Conservation (phyloP, 768 basidiomycete genomes). For the Boletus coccyginus region DNA sequence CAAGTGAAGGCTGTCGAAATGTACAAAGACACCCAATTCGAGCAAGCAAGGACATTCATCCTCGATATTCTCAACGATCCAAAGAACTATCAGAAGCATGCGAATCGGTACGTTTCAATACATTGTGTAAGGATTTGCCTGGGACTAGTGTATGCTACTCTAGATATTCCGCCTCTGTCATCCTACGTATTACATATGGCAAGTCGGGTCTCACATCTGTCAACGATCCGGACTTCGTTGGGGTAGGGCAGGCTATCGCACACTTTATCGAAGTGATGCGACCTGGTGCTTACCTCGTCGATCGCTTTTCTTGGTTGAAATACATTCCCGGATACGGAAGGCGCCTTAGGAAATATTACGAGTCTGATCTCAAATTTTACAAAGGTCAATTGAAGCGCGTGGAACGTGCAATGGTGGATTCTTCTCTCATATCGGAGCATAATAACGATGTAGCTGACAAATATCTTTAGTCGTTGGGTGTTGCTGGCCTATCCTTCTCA, state of each 20-base stretch:
- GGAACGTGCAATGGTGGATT: slow-evolving; percentile 39
- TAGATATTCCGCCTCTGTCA: slow-evolving; percentile 29
- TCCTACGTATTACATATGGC: slow-evolving; percentile 28
- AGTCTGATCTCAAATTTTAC: slow-evolving; percentile 51
- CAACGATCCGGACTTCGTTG: slow-evolving; percentile 24
- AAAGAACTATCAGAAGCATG: slow-evolving; percentile 37
- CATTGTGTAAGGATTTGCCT: not conserved
- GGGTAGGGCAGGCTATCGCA: slow-evolving; percentile 13
- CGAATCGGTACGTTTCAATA: slow-evolving; percentile 43
- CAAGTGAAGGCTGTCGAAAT: slow-evolving; percentile 44
- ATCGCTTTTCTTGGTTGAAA: slow-evolving; percentile 33
- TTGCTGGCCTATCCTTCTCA: slow-evolving; percentile 40
- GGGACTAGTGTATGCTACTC: not conserved
- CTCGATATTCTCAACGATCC: slow-evolving; percentile 34
- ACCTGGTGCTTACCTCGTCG: slow-evolving; percentile 35
- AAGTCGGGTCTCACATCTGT: slow-evolving; percentile 14
- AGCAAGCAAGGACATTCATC: slow-evolving; percentile 24
- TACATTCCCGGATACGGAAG: slow-evolving; percentile 59
- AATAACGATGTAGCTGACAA: not conserved
- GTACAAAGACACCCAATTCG: slow-evolving; percentile 45
- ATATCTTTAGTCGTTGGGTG: slow-evolving; percentile 7
- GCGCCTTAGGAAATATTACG: slow-evolving; percentile 49
- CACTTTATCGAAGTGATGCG: slow-evolving; percentile 30
- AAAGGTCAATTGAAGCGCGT: slow-evolving; percentile 47
- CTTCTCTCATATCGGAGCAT: not conserved